Evolutionary conservation across 805 yeast species (phyloP), one percentile per base, ranked within the genome.

Genomic region (Metschnikowia cerradonensis): DNA sequence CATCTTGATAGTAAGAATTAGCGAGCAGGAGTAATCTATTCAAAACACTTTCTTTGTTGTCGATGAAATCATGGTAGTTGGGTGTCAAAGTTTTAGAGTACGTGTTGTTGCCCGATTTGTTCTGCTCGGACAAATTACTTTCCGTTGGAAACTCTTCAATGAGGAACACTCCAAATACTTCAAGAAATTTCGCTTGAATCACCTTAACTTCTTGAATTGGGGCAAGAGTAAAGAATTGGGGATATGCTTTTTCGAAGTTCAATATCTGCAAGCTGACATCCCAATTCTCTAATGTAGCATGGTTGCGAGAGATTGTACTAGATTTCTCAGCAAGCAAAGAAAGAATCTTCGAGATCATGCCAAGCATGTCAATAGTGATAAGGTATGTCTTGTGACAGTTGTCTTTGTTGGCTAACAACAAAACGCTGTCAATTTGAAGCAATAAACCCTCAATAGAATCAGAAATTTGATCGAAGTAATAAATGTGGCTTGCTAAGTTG

Each of bases 391-490:
- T 51, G 52, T 22, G 56, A 11, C 52, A 53, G 14, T 32, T 30
- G 37, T 50, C 45, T 17, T 45, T 48, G 31, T 44, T 49, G 13
- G 53, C 34, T 4, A 54, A 46, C 15, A 44, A 48, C 53, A 70
- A 47, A 41, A 61, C 57, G 50, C 70, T 56, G 60, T 75, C 73
- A 48, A 70, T 67, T 51, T 73, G 79, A 17, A 76, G 58, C 39
- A 84, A 67, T 14, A 90, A 71, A 52, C 87, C 96, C 30, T 81
- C 79, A 17, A 90, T 72, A 72, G 92, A 84, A 64, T 91, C 97
- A 14, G 84, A 78, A 4, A 86, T 81, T 66, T 94, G 99, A 57
- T 90, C 95, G 52, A 84, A 84, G 64, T 92, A 92, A 60, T 90
- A 90, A 11, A 84, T 79, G 64, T 90, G 96, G 2, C 81, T 78